Evolutionary conservation across 768 basidiomycete genomes (phyloP), one percentile per base, ranked within the genome.

Genomic region (Mycena indigotica): DNA sequence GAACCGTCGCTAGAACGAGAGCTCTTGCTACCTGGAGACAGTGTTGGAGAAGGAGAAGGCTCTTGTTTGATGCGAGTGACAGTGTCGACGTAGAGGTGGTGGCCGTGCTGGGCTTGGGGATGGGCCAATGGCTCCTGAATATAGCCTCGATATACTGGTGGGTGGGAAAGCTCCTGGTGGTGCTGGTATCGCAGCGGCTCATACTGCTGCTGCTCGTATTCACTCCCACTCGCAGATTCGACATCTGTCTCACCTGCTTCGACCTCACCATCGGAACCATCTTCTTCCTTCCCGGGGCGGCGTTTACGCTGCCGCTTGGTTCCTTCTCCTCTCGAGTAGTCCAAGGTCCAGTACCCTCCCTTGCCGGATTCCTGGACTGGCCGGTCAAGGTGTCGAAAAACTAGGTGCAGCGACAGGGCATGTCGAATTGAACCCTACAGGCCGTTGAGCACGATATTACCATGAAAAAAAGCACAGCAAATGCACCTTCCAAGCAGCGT

Each of bases 341-440:
- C 84, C 19, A 84, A 65, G 39, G 67, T 69, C 87, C 87, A 89
- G 63, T 88, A 89, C 35, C 74, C 79, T 1, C 88, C 88, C 60
- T 88, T 88, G 0, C 88, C 87, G 0, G 86, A 86, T 63, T 88
- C 86, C 0, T 83, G 85, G 52, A 87, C 81, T 0, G 86, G 84
- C 13, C 87, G 79, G 1, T 76, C 72, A 1, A 78, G 72, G n/a
- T 78, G 75, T 16, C 70, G 65, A 69, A 91, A 90, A n/a, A 83
- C 78, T 41, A 82, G 79, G 55, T 79, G 74, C 12, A 80, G 62
- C 0, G 78, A 79, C 15, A 80, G 68, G 45, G 73, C 72, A 64
- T 80, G 79, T 26, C 79, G 72, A 26, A 80, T 76, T 2, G 78
- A 79, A 39, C 71, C 70, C 78, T 79, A 60, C 21, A n/a, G n/a